phyloP scores from a whole-genome alignment of 495 filamentous ascomycete species.

The Schizothecium vesticola region DNA sequence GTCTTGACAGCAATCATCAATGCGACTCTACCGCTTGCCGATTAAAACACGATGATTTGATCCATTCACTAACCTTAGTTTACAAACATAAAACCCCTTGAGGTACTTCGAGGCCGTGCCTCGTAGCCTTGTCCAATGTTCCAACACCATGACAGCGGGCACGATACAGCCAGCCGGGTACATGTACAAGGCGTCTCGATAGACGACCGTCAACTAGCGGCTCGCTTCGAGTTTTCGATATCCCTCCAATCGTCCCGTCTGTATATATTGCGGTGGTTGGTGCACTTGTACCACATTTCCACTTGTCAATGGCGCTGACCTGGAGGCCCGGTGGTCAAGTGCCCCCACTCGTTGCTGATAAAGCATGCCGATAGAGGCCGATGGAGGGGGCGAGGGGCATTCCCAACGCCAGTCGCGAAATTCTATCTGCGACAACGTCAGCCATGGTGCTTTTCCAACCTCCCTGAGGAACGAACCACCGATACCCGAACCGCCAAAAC shows the following conservation, averaged over 20 bases:
- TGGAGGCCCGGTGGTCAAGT: neutral
- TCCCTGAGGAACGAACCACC: conserved; percentile 2
- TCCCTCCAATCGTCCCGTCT: too few relatives aligned
- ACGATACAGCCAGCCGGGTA: neutral
- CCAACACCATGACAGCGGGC: neutral
- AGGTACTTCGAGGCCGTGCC: neutral
- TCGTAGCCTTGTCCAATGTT: neutral
- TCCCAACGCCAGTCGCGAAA: conserved; percentile 4
- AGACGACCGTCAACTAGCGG: neutral
- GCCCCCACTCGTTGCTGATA: conserved; percentile 24
- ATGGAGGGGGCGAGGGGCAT: conserved; percentile 16
- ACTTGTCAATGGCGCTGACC: neutral
- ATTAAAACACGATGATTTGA: neutral
- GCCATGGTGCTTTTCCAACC: conserved; percentile 14
- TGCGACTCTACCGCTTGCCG: neutral
- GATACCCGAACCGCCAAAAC: neutral
- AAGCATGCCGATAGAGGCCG: conserved; percentile 29
- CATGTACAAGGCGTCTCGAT: neutral
- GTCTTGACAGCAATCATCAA: neutral
- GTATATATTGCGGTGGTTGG: too few relatives aligned
- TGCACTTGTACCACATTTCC: neutral
- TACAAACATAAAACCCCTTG: neutral
- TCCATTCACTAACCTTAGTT: neutral
- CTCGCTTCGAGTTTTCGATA: too few relatives aligned
- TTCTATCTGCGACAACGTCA: neutral